phyloP scores from a whole-genome alignment of 1,139 yeast genomes.

The Lodderomyces jiufengensis region DNA sequence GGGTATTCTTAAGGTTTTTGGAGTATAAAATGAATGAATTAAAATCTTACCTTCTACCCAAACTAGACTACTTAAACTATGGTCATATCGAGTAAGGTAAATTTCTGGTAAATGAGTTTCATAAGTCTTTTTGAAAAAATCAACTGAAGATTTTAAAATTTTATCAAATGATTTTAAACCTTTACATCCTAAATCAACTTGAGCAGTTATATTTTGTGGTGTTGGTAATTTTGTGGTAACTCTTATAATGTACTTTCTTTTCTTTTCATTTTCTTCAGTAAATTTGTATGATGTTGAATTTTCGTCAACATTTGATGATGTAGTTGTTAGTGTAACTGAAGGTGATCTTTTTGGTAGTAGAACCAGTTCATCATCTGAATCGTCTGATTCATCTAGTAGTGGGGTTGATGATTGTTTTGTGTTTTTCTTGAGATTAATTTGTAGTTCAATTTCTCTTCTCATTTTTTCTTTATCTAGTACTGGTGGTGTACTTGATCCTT shows the following conservation, averaged over 20 bases:
- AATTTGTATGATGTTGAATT: conserved; percentile 17
- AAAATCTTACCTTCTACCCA: conserved; percentile 44
- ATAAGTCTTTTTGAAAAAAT: conserved; percentile 16
- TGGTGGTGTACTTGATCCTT: conserved; percentile 12
- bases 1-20: conserved; percentile 38
- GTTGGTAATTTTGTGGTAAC: conserved; percentile 29
- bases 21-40: conserved; percentile 38
- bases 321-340: neutral
- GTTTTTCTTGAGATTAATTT: conserved; percentile 6
- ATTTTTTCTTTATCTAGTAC: conserved; percentile 13
- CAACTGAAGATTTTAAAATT: conserved; percentile 16
- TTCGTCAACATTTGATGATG: conserved; percentile 1
- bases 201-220: conserved; percentile 14
- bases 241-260: conserved; percentile 29
- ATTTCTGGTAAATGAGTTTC: conserved; percentile 4
- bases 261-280: conserved; percentile 25
- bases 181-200: conserved; percentile 28
- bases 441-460: conserved; percentile 8
- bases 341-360: neutral
- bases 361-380: conserved; percentile 8
- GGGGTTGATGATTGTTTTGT: neutral
- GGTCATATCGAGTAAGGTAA: conserved; percentile 11
- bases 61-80: conserved; percentile 22
- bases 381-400: conserved; percentile 8
- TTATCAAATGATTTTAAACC: conserved; percentile 27